These are phyloP conservation scores for Tricholoma flavovirens DNA, from an alignment of 768 basidiomycete species.

Conservation along the genomic window DNA sequence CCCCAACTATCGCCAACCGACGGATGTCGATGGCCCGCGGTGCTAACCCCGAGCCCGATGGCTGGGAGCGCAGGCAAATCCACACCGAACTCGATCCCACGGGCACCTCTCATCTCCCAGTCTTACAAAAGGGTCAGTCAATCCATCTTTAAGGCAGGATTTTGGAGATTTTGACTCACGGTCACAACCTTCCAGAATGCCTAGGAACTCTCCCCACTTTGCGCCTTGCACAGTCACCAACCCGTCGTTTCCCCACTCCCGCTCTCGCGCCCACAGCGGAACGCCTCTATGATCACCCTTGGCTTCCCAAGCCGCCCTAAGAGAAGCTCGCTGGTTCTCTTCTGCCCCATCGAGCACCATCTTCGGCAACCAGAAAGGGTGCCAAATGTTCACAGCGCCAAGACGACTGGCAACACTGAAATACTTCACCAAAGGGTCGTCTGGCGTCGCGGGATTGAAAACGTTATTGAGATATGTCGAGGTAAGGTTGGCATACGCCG, in stretches of 20 bases:
- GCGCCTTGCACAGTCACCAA: slow-evolving; percentile 90
- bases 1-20: slow-evolving; percentile 35
- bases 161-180: slow-evolving; percentile 44
- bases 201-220: slow-evolving; percentile 94
- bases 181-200: slow-evolving; percentile 83
- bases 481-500: slow-evolving; percentile 93
- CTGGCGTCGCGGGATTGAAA: slow-evolving; percentile 80
- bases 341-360: slow-evolving; percentile 87
- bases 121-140: slow-evolving; percentile 31
- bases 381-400: slow-evolving; percentile 65
- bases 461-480: slow-evolving; percentile 70
- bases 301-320: slow-evolving; percentile 35
- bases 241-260: slow-evolving; percentile 83
- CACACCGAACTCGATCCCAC: slow-evolving; percentile 66
- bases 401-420: slow-evolving; percentile 86
- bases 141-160: not conserved
- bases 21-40: slow-evolving; percentile 9
- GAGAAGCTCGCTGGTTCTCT: slow-evolving; percentile 43
- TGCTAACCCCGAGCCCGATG: slow-evolving; percentile 31
- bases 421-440: slow-evolving; percentile 82
- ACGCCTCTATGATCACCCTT: slow-evolving; percentile 7
- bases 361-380: slow-evolving; percentile 97
- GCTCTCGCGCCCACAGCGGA: slow-evolving; percentile 45
- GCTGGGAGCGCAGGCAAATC: slow-evolving; percentile 49
- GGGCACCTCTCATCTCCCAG: slow-evolving; percentile 90